These are phyloP conservation scores for Penicillium sp. DNA, from an alignment of 2,329 filamentous ascomycete genomes.

Conservation along the genomic window DNA sequence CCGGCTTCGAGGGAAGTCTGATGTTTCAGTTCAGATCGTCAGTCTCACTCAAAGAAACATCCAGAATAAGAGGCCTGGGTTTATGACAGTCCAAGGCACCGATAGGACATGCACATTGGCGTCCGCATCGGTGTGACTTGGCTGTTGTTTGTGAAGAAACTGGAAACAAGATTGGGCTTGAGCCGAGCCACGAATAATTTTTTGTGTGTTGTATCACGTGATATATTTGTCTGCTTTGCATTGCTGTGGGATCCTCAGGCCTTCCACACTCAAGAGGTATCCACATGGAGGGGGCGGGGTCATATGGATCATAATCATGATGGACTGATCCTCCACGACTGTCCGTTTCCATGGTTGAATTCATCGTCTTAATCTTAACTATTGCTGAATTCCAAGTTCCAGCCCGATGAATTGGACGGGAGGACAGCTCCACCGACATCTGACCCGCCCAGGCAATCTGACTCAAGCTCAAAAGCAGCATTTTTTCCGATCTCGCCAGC, in stretches of 20 bases:
- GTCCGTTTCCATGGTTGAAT: neutral
- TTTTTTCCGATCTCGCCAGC: conserved; percentile 28
- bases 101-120: neutral
- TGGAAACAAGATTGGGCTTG: neutral
- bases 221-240: conserved; percentile 9
- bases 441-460: conserved; percentile 23
- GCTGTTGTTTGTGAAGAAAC: neutral
- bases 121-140: neutral
- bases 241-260: neutral
- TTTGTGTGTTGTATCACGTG: conserved; percentile 15
- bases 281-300: too few relatives aligned
- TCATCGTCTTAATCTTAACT: neutral
- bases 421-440: conserved; percentile 38
- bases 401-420: conserved; percentile 43
- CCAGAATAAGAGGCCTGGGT: neutral
- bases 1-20: neutral
- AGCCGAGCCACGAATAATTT: neutral
- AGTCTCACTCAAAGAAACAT: neutral
- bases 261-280: too few relatives aligned
- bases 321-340: neutral
- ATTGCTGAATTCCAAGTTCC: neutral
- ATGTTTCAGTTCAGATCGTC: neutral
- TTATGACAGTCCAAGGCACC: neutral
- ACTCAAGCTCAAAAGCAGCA: conserved; percentile 28
- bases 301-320: too few relatives aligned